Evolutionary conservation across 139 green algal genomes (phyloP).

Genomic region (Haematococcus sp.): DNA sequence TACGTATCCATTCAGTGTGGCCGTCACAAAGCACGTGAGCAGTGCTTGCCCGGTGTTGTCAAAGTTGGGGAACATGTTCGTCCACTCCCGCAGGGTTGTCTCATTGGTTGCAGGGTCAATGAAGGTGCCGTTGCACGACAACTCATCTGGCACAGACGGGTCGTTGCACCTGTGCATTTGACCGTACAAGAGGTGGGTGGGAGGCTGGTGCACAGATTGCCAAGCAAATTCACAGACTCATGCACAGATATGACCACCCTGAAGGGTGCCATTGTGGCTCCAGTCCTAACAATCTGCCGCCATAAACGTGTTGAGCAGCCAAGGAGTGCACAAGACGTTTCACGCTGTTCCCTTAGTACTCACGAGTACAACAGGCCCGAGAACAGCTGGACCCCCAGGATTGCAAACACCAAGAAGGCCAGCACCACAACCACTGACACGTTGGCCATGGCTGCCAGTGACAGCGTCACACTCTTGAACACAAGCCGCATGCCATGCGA

Average conservation of each 20-base stretch:
- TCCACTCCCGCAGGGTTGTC: slow-evolving; percentile 39
- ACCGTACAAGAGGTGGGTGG: background rate
- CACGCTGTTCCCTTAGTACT: no score
- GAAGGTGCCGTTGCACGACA: slow-evolving; percentile 48
- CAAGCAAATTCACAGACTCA: no score
- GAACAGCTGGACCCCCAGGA: slow-evolving; percentile 82
- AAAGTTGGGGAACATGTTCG: slow-evolving; percentile 64
- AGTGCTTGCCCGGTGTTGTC: slow-evolving; percentile 72
- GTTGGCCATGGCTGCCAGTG: slow-evolving; percentile 66
- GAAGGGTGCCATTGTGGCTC: no score
- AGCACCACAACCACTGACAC: slow-evolving; percentile 68
- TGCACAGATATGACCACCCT: no score
- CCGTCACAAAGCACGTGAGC: slow-evolving; percentile 65
- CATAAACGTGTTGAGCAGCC: slow-evolving; percentile 24
- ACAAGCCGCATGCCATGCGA: slow-evolving; percentile 75
- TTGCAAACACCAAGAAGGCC: slow-evolving; percentile 83
- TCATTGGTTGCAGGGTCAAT: slow-evolving; percentile 18
- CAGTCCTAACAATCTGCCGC: no score
- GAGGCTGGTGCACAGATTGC: no score
- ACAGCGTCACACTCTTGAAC: slow-evolving; percentile 68
- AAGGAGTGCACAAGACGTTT: background rate
- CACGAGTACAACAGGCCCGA: slow-evolving; percentile 44
- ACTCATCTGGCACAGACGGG: slow-evolving; percentile 26
- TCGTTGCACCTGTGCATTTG: slow-evolving; percentile 64
- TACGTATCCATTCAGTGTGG: slow-evolving; percentile 68